Conservation (phyloP, 768 basidiomycete species). For the Megacollybia marginata region DNA sequence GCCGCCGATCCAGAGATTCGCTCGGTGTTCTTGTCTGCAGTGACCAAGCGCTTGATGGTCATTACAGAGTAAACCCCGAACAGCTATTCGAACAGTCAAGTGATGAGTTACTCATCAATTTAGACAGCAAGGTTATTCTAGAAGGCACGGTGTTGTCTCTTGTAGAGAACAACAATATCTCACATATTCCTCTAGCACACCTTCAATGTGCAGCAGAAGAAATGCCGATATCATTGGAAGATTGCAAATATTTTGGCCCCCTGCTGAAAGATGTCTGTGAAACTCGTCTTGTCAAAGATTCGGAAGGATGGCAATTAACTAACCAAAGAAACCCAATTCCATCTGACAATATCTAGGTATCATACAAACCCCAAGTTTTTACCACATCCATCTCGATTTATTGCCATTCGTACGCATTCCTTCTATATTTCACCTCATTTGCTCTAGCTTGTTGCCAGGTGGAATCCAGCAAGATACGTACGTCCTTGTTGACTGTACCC, state of each 20-base stretch:
- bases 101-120: conserved; percentile 62
- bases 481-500: conserved; percentile 58
- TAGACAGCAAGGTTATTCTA: conserved; percentile 65
- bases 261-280: conserved; percentile 52
- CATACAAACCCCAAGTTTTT: conserved; percentile 75
- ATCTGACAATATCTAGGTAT: conserved; percentile 42
- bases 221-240: conserved; percentile 67
- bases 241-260: conserved; percentile 68
- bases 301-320: conserved; percentile 91
- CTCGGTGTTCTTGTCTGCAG: conserved; percentile 71
- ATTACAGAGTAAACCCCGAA: conserved; percentile 64
- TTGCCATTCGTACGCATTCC: conserved; percentile 50
- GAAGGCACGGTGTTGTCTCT: conserved; percentile 35
- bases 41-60: conserved; percentile 59
- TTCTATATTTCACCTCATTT: background rate
- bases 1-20: conserved; percentile 73
- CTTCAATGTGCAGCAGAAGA: conserved; percentile 85
- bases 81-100: conserved; percentile 59
- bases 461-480: conserved; percentile 77
- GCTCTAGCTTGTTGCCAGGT: conserved; percentile 19
- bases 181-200: conserved; percentile 41
- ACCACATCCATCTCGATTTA: conserved; percentile 65
- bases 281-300: conserved; percentile 50
- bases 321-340: conserved; percentile 10
- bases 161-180: background rate